Conservation (phyloP, 306 rosid genomes). For the Trifolium subterraneum region DNA sequence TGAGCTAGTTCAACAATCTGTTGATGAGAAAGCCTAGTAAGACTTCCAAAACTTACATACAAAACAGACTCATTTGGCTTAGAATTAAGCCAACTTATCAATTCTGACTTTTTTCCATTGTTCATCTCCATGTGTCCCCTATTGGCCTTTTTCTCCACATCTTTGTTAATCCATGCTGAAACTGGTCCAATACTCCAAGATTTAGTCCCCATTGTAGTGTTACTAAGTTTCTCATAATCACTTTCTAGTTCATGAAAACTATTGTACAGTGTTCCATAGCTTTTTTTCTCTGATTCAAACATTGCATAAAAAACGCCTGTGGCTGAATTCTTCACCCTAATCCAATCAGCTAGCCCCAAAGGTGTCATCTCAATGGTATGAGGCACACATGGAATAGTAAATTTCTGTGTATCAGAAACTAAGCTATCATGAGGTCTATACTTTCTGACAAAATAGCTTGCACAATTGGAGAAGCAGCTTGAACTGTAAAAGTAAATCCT, state of each 20-base stretch:
- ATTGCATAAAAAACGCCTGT: not conserved
- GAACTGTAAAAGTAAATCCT: slow-evolving; percentile 43
- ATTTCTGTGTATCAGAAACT: slow-evolving; percentile 25
- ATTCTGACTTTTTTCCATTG: not conserved
- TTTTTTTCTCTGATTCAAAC: slow-evolving; percentile 35
- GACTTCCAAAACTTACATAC: slow-evolving; percentile 44
- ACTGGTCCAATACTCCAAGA: slow-evolving; percentile 45
- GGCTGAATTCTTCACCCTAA: not conserved
- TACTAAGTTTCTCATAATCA: slow-evolving; percentile 33
- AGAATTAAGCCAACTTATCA: slow-evolving; percentile 39
- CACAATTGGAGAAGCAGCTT: slow-evolving; percentile 38
- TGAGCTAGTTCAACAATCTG: slow-evolving; percentile 40
- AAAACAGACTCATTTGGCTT: slow-evolving; percentile 32
- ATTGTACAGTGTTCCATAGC: slow-evolving; percentile 43
- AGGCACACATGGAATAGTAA: slow-evolving; percentile 35
- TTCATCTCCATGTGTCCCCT: not conserved
- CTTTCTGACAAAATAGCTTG: not conserved
- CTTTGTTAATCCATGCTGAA: slow-evolving; percentile 27
- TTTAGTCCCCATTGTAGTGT: slow-evolving; percentile 31
- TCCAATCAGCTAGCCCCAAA: not conserved
- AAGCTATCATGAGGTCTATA: slow-evolving; percentile 30
- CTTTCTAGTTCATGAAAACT: slow-evolving; percentile 42
- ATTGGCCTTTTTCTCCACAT: not conserved
- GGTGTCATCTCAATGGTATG: slow-evolving; percentile 35
- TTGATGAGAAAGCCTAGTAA: slow-evolving; percentile 30